Evolutionary conservation across 2,329 filamentous ascomycete species (phyloP), one percentile per base, ranked within the genome.

Genomic region (Shiraia sp.): DNA sequence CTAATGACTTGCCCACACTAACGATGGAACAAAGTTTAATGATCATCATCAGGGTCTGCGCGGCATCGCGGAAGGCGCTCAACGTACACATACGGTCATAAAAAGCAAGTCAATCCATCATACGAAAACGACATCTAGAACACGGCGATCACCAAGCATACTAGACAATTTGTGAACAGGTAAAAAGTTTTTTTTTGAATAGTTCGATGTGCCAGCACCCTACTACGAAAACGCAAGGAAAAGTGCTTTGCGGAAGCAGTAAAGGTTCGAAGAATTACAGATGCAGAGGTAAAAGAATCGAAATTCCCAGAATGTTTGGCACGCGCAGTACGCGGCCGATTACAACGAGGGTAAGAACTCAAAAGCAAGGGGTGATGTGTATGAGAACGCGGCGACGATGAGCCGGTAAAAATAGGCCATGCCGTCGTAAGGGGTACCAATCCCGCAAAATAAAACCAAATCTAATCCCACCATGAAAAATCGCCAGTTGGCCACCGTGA

Each of bases 261-360:
- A 45, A 41, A 45, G 45, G 40, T 43, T 36, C 42, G 40, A 49
- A 51, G 49, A 43, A 55, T 54, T 60, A 59, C 49, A 57, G 31
- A 27, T 51, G 32, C 24, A 49, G 26, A 30, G 42, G 35, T 30
- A 47, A 47, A 49, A 48, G 59, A 63, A 63, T 51, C 48, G 59
- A 61, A 61, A 65, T 65, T 65, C 53, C 48, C 61, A 63, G 61
- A 65, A 65, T 55, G 49, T 45, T 32, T 46, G 49, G 53, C 41
- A 37, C 36, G 42, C 48, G 39, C 22, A 36, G 35, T 25, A 25
- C 26, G 48, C 51, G 36, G 52, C 55, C 49, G 40, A 70, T 69
- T 69, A 70, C 62, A 70, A 69, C 62, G 65, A 69, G 61, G 48
- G 66, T 68, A 67, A 50, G 51, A 65, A 67, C 55, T 54, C 61